Evolutionary conservation across 2,329 filamentous ascomycete genomes (phyloP).

Genomic region (Ophiosphaerella korrae): DNA sequence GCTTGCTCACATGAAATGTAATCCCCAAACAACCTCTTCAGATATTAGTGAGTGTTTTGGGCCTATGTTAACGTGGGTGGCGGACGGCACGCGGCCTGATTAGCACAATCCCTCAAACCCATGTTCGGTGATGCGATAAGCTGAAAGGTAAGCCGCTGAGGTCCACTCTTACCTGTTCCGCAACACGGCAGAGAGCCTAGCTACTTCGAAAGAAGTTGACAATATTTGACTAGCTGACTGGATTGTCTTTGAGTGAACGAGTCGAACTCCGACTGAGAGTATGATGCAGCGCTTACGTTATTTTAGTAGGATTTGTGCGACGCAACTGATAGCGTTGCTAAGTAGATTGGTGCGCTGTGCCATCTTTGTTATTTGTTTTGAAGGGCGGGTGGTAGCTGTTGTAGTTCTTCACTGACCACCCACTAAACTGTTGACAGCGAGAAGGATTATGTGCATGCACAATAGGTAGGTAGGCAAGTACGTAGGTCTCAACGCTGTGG

Average conservation of each 20-base stretch:
- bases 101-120: neutral
- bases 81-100: neutral
- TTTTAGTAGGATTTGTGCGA: neutral
- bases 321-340: neutral
- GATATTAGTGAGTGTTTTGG: neutral
- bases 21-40: neutral
- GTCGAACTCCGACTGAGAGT: too few species aligned
- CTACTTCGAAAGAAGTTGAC: too few species aligned
- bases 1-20: neutral
- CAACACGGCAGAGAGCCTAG: neutral
- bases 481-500: neutral
- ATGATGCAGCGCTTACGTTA: neutral
- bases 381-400: neutral
- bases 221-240: too few species aligned
- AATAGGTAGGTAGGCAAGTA: neutral
- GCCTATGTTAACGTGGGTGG: neutral
- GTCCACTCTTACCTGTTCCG: neutral
- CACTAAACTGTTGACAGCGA: neutral
- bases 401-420: neutral
- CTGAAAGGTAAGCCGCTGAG: neutral
- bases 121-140: neutral
- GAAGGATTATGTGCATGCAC: slow-evolving; percentile 2
- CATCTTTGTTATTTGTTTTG: neutral
- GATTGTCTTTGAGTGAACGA: too few species aligned
- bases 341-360: neutral